Conservation (phyloP, 2,329 filamentous ascomycete genomes). For the Aspergillus fijiensis region DNA sequence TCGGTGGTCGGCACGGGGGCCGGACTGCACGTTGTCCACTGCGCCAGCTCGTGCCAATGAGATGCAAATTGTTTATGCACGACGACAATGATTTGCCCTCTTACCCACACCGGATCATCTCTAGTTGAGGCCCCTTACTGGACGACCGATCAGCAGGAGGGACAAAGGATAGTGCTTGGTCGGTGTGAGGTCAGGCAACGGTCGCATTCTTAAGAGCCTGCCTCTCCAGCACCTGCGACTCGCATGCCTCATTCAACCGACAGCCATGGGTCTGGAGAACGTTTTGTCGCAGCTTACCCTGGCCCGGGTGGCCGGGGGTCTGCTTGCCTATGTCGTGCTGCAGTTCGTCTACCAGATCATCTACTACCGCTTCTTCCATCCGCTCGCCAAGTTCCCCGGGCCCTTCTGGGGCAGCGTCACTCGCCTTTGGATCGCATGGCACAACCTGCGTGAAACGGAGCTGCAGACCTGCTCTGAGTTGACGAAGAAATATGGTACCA, state of each 20-base stretch:
- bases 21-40: background rate
- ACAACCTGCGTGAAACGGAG: conserved; percentile 52
- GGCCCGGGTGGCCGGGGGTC: conserved; percentile 23
- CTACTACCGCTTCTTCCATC: conserved; percentile 52
- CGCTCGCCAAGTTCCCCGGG: conserved; percentile 54
- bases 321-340: conserved; percentile 25
- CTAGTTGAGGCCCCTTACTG: background rate
- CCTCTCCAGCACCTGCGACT: background rate
- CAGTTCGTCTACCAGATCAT: conserved; percentile 38
- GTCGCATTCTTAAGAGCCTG: background rate
- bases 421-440: conserved; percentile 55
- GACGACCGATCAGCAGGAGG: background rate
- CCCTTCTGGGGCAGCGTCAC: conserved; percentile 57
- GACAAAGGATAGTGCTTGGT: background rate
- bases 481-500: conserved; percentile 51
- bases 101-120: background rate
- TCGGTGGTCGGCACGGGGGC: background rate
- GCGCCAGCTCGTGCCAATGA: background rate
- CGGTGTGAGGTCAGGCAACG: background rate
- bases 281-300: conserved; percentile 29
- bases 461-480: conserved; percentile 43
- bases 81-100: background rate
- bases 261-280: conserved; percentile 25
- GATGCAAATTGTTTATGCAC: background rate
- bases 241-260: background rate